These are phyloP conservation scores for Pyrus communis DNA, from an alignment of 306 rosid genomes.

Conservation along the genomic window DNA sequence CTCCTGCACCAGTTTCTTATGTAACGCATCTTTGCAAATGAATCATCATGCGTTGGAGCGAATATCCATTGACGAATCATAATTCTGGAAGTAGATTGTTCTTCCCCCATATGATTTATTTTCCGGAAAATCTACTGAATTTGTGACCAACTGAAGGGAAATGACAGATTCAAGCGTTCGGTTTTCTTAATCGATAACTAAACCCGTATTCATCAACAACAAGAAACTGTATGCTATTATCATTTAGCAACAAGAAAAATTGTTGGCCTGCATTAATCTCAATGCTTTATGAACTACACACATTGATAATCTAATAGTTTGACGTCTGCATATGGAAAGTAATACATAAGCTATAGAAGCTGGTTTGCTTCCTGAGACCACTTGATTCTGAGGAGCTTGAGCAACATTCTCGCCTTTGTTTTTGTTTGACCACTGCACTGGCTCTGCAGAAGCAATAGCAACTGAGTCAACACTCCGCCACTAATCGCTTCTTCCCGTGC, in stretches of 20 bases:
- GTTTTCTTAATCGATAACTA: too few relatives aligned
- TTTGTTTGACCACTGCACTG: constrained; percentile 53
- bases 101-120: too few relatives aligned
- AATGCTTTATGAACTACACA: not conserved
- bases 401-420: constrained; percentile 67
- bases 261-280: not conserved
- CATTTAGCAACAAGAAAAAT: not conserved
- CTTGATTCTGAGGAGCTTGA: constrained; percentile 67
- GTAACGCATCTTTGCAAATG: too few relatives aligned
- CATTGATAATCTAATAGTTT: not conserved
- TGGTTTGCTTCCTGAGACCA: not conserved
- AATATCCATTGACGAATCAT: too few relatives aligned
- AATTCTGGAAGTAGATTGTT: too few relatives aligned
- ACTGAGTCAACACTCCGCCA: constrained; percentile 52
- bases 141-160: too few relatives aligned
- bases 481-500: constrained; percentile 67
- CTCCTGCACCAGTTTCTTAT: too few relatives aligned
- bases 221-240: too few relatives aligned
- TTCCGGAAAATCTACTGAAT: too few relatives aligned
- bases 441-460: constrained; percentile 72
- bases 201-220: too few relatives aligned
- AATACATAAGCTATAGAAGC: not conserved
- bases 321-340: not conserved
- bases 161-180: too few relatives aligned
- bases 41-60: too few relatives aligned